Evolutionary conservation across 1,284 basidiomycete species (phyloP).

Genomic region (Vanrija humicola): DNA sequence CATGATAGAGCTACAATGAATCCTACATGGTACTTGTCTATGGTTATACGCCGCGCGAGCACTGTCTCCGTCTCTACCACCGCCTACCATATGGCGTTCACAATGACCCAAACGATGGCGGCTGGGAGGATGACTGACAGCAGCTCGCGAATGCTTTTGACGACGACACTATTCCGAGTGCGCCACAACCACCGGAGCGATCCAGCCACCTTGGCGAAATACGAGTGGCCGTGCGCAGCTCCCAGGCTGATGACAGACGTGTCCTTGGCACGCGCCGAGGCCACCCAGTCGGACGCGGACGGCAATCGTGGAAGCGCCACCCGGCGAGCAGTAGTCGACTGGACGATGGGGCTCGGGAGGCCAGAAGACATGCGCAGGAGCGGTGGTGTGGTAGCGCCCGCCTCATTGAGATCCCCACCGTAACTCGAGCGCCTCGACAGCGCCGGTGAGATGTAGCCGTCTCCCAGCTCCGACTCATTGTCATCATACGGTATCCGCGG

Average conservation of each 20-base stretch:
- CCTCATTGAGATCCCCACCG: conserved; percentile 11
- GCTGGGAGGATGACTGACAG: conserved; percentile 38
- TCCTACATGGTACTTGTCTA: too few relatives aligned
- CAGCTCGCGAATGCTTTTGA: conserved; percentile 34
- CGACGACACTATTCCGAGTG: conserved; percentile 39
- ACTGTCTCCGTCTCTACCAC: too few relatives aligned
- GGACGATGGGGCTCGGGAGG: not conserved
- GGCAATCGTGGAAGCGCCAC: conserved; percentile 31
- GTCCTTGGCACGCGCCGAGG: conserved; percentile 42
- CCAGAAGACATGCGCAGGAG: not conserved
- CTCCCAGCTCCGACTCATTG: conserved; percentile 4
- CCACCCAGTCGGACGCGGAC: conserved; percentile 36
- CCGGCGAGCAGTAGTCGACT: conserved; percentile 15
- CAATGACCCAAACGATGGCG: conserved; percentile 38
- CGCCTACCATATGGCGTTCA: conserved; percentile 30
- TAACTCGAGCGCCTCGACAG: conserved; percentile 36
- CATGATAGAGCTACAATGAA: too few relatives aligned
- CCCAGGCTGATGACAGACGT: conserved; percentile 33
- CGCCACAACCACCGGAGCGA: conserved; percentile 34
- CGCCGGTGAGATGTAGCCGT: conserved; percentile 16
- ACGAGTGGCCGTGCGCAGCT: conserved; percentile 13
- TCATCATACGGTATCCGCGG: conserved; percentile 1
- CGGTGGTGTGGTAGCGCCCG: not conserved
- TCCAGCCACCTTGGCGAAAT: not conserved
- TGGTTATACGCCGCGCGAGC: too few relatives aligned